Conservation (phyloP, 169 alveolate species). For the Plasmodium billcollinsi region DNA sequence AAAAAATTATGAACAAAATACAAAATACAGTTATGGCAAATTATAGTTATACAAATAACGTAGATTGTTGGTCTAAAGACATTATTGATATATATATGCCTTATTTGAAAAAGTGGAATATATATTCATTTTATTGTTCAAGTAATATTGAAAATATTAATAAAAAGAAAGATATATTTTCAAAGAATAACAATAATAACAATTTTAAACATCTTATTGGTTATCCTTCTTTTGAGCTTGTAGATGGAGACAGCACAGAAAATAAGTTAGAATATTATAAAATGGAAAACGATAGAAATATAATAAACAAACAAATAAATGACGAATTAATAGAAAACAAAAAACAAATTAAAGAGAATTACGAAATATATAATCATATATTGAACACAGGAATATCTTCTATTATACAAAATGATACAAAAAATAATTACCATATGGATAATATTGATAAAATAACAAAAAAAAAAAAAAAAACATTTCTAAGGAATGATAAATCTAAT, state of each 20-base stretch:
- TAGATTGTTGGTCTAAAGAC: constrained; percentile 71
- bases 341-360: no score
- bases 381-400: no score
- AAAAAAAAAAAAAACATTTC: no score
- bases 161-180: constrained; percentile 39
- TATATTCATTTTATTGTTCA: constrained; percentile 73
- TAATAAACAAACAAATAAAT: no score
- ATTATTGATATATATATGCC: constrained; percentile 72
- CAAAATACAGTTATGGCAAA: constrained; percentile 36
- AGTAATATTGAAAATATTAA: constrained; percentile 67
- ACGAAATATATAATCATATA: no score
- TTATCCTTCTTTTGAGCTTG: constrained; percentile 60
- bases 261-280: no score
- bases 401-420: no score
- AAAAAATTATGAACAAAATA: constrained; percentile 4
- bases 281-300: no score
- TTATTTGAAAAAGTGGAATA: constrained; percentile 70
- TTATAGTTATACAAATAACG: constrained; percentile 52
- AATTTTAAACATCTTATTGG: constrained; percentile 64
- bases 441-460: no score
- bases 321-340: no score
- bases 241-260: constrained; percentile 3
- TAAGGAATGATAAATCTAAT: no score
- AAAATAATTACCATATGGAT: no score
- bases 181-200: constrained; percentile 5